Conservation (phyloP, 164 flowering plant genomes). For the Magnolia changhungtana region DNA sequence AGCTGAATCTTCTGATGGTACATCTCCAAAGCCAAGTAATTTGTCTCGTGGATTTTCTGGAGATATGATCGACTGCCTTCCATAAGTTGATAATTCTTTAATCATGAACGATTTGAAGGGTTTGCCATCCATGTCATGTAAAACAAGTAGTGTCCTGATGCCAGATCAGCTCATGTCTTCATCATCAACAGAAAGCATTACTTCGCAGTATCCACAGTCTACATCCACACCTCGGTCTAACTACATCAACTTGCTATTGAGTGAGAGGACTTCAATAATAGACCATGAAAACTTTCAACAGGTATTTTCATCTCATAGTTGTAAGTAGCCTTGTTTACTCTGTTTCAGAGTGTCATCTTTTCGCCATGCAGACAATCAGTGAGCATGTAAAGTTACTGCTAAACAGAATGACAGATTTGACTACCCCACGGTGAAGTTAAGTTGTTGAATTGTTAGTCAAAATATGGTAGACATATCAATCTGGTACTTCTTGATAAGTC, state of each 20-base stretch:
- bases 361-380: not conserved
- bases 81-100: constrained; percentile 45
- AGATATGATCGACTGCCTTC: constrained; percentile 44
- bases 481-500: not conserved
- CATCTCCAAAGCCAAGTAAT: constrained; percentile 34
- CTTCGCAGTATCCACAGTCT: constrained; percentile 77
- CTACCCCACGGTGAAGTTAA: not conserved
- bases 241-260: constrained; percentile 64
- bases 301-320: constrained; percentile 34
- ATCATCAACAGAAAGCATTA: constrained; percentile 68
- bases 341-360: no score
- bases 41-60: constrained; percentile 36
- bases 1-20: constrained; percentile 38
- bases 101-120: constrained; percentile 43
- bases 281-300: constrained; percentile 78
- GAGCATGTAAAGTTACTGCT: not conserved
- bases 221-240: constrained; percentile 75
- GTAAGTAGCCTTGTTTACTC: not conserved
- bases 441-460: not conserved
- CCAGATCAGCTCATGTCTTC: constrained; percentile 31
- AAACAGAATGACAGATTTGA: no score
- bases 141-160: constrained; percentile 16
- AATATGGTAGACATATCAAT: not conserved
- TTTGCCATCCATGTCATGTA: constrained; percentile 39
- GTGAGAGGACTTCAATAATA: constrained; percentile 49